Evolutionary conservation across 805 yeast species (phyloP), one percentile per base, ranked within the genome.

Genomic region (Sugiyamaella valdiviana): DNA sequence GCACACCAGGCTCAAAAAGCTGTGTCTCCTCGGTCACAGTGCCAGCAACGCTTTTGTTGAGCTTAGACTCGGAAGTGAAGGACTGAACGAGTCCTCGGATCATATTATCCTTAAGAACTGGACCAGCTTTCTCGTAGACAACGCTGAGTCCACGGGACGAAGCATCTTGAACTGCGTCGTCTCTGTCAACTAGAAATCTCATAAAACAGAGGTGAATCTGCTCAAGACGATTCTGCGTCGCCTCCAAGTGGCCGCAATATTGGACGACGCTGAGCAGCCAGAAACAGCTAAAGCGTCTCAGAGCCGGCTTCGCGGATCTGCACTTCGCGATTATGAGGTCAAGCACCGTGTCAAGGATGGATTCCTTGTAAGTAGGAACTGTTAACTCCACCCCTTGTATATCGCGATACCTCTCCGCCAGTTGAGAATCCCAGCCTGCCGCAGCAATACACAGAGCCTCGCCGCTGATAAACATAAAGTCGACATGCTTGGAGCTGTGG

Each of bases 131-230:
- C 51, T 90, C 96, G 60, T 85, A 91, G 3, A 89, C 76, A 15
- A 90, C 68, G 54, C 90, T 79, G 45, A 91, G 71, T 2, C 97
- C 99, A 56, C 95, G 74, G 0, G 95, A 81, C 0, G 98, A 96
- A 10, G 93, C 77, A 51, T 91, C 97, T 61, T 91, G 97, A n/a
- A 89, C 72, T 16, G 89, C 65, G 24, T 90, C 96, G 61, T 91
- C 96, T 45, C 82, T 71, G 53, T 85, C 93, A 0, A 86, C 80
- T 48, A 91, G 70, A 59, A 86, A 85, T 51, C 76, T 74, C 85
- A 88, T 80, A 58, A 91, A 90, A 0, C 83, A 68, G 3, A 76
- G 60, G 62, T 91, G 96, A 39, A 89, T 78, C 20, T 76, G 76
- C n/a, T 78, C 67, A 0, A 87, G 71, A 3, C 66, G 67, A 0